A percentile compares a stretch with the other conserved stretches of the same genome.
These are phyloP conservation scores for Stylonectria norvegica DNA, from an alignment of 2,329 filamentous ascomycete genomes.

Conservation along the genomic window DNA sequence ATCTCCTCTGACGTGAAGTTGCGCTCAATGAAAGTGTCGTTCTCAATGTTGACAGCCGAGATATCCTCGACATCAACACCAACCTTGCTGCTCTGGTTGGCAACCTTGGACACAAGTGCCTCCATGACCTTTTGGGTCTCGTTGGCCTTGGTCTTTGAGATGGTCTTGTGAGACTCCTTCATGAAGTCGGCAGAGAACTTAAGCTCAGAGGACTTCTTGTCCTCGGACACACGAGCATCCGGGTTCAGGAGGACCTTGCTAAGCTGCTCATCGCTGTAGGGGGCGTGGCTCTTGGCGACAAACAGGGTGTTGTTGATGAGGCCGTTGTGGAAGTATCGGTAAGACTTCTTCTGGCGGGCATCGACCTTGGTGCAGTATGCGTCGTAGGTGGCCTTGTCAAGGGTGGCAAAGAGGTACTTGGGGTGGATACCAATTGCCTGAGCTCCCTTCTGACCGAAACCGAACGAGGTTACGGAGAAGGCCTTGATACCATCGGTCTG, in stretches of 20 bases:
- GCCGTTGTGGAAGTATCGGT: slow-evolving; percentile 97
- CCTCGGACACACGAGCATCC: slow-evolving; percentile 74
- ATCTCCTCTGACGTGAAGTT: slow-evolving; percentile 89
- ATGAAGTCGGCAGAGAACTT: slow-evolving; percentile 68
- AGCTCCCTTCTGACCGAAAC: slow-evolving; percentile 98
- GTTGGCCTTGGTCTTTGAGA: slow-evolving; percentile 48
- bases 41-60: slow-evolving; percentile 82
- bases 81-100: slow-evolving; percentile 65
- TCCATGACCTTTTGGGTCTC: slow-evolving; percentile 74
- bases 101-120: slow-evolving; percentile 64
- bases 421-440: slow-evolving; percentile 97
- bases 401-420: slow-evolving; percentile 91
- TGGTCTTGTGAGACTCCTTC: slow-evolving; percentile 58
- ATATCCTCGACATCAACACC: slow-evolving; percentile 94
- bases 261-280: slow-evolving; percentile 86
- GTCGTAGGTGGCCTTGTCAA: slow-evolving; percentile 79
- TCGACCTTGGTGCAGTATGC: slow-evolving; percentile 86
- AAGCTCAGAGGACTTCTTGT: slow-evolving; percentile 83
- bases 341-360: slow-evolving; percentile 95
- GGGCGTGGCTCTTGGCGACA: slow-evolving; percentile 87
- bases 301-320: slow-evolving; percentile 98
- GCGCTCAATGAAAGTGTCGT: slow-evolving; percentile 88
- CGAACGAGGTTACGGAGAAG: slow-evolving; percentile 97
- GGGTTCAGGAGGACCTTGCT: slow-evolving; percentile 90
- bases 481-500: slow-evolving; percentile 98